Percentiles rank a stretch among this genome's conserved stretches.
Evolutionary conservation across 2,329 filamentous ascomycete species (phyloP).

Genomic region (Hypoxylon rubiginosum): DNA sequence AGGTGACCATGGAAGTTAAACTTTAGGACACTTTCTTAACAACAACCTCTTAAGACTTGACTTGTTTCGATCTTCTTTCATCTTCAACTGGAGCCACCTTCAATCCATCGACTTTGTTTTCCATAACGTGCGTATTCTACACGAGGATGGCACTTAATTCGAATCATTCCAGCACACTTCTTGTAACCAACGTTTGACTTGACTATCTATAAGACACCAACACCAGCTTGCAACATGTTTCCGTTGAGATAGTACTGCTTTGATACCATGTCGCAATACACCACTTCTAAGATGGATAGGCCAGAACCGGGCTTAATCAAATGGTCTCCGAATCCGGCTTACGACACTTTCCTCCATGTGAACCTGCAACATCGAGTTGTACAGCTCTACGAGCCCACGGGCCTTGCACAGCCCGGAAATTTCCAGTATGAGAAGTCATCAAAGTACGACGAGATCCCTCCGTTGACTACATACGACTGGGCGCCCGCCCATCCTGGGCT

Average conservation of each 20-base stretch:
- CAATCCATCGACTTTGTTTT: not conserved
- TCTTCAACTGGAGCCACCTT: not conserved
- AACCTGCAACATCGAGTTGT: slow-evolving; percentile 74
- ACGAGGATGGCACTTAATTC: slow-evolving; percentile 23
- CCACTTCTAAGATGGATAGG: slow-evolving; percentile 63
- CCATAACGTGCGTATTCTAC: slow-evolving; percentile 10
- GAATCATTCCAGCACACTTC: slow-evolving; percentile 15
- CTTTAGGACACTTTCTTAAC: not conserved
- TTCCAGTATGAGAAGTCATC: slow-evolving; percentile 71
- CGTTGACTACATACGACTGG: slow-evolving; percentile 76
- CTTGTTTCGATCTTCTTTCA: not conserved
- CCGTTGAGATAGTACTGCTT: slow-evolving; percentile 11
- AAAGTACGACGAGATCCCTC: slow-evolving; percentile 73
- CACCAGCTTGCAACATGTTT: not conserved
- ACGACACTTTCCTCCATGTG: slow-evolving; percentile 74
- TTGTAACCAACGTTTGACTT: slow-evolving; percentile 18
- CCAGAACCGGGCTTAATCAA: slow-evolving; percentile 74
- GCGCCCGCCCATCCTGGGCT: slow-evolving; percentile 73
- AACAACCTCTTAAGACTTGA: not conserved
- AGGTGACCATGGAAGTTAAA: not conserved
- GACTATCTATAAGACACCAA: slow-evolving; percentile 3
- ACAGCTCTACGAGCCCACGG: slow-evolving; percentile 73
- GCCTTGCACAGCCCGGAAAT: slow-evolving; percentile 66
- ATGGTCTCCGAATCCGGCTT: slow-evolving; percentile 72
- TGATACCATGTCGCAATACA: slow-evolving; percentile 45